Base-by-base conservation (phyloP, 768 basidiomycete genomes). In the Pleurotus tuoliensis region DNA sequence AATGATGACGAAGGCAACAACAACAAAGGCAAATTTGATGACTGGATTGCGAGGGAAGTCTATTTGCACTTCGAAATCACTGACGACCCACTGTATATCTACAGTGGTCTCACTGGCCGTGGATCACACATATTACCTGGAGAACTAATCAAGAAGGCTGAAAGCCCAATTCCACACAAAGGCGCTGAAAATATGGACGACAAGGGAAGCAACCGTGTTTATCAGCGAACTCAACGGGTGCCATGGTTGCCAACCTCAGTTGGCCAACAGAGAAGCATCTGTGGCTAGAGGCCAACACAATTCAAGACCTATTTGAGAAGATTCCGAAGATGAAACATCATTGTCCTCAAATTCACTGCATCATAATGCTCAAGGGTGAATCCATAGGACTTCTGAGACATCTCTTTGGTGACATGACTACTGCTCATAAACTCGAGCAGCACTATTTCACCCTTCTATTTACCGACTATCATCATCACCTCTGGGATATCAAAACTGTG, bases 401-500 rank as follows among this genome's bases (percentile, higher is more conserved):
- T 6, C 37, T 30, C 9, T 37, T 50, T 1, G 8, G 16, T 7
- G 34, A 50, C 30, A 12, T 25, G 20, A 16, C 22, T 12, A 48
- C 40, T 4, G 38, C 27, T 7, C 34, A 56, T 2, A 40, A 56
- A 15, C 24, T 56, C 22, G 53, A 63, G 22, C 61, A 50, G 30
- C 49, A 65, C 5, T 45, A 56, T 16, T 61, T 68, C 30, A 56
- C 58, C 20, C 56, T 63, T 7, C 27, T 67, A n/a, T 61, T 61
- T 4, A 58, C 63, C 47, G 55, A 58, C 20, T 46, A 50, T 6
- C 69, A 65, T 45, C 20, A 60, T 20, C 61, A 60, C 3, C 56
- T 71, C 6, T 64, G 64, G 63, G 56, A 65, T n/a, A 64, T 63
- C 0, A 56, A 48, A 0, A 61, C 47, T 27, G 47, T 67, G 0